phyloP scores from a whole-genome alignment of 768 basidiomycete genomes.

The Rhizopogon rudus region DNA sequence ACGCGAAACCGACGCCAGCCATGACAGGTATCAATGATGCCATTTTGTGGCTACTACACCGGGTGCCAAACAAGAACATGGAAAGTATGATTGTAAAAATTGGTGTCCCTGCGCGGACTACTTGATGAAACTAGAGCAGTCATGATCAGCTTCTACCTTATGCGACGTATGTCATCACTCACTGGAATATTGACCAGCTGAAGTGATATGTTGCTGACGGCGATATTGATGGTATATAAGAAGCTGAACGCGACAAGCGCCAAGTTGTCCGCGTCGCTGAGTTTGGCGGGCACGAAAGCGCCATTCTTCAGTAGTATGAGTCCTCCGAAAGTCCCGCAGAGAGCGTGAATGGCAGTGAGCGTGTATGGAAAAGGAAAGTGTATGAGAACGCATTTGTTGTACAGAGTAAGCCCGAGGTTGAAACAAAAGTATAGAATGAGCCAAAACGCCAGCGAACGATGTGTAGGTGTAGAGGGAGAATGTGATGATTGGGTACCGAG shows the following conservation, averaged over 20 bases:
- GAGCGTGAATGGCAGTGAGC: constrained; percentile 86
- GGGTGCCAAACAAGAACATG: constrained; percentile 56
- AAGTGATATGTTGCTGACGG: constrained; percentile 88
- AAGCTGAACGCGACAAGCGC: constrained; percentile 79
- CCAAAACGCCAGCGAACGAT: constrained; percentile 46
- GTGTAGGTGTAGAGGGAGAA: constrained; percentile 9
- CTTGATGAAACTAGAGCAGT: constrained; percentile 82
- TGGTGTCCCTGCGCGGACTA: constrained; percentile 88
- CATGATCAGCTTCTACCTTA: not conserved
- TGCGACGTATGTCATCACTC: constrained; percentile 26
- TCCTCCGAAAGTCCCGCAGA: constrained; percentile 84
- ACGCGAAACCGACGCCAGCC: constrained; percentile 89
- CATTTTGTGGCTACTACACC: constrained; percentile 57
- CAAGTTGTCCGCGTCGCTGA: constrained; percentile 47
- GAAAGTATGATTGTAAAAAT: constrained; percentile 87
- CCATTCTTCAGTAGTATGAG: constrained; percentile 54
- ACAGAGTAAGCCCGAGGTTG: constrained; percentile 89
- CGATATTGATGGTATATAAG: constrained; percentile 92
- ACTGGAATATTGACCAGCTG: constrained; percentile 88
- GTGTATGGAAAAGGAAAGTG: constrained; percentile 96
- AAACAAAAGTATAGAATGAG: constrained; percentile 81
- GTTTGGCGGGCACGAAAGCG: constrained; percentile 50
- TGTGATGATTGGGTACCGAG: not conserved
- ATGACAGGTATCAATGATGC: constrained; percentile 81
- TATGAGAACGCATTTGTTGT: constrained; percentile 91